Evolutionary conservation across 1,284 basidiomycete genomes (phyloP).

Genomic region (Malassezia globosa): DNA sequence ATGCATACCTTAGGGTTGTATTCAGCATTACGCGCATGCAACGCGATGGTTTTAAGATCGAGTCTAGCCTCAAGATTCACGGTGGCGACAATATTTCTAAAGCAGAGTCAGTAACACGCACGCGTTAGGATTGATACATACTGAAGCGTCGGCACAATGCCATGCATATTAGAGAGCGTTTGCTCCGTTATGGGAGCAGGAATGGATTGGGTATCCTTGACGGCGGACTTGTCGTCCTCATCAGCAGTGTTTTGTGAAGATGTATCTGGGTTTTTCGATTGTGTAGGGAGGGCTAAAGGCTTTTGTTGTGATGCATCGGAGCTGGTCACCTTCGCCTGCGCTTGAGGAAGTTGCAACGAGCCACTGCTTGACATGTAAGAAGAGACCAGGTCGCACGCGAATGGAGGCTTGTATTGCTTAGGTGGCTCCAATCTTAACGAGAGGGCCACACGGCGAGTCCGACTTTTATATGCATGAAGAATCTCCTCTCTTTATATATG

Average conservation of each 20-base stretch:
- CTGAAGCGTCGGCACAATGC: constrained; percentile 48
- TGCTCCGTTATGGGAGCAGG: constrained; percentile 24
- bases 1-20: constrained; percentile 85
- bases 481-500: constrained; percentile 16
- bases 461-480: too few relatives aligned
- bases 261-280: background rate
- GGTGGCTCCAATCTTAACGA: too few relatives aligned
- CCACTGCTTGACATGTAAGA: constrained; percentile 12
- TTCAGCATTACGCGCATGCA: constrained; percentile 96
- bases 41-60: constrained; percentile 94
- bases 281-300: constrained; percentile 7
- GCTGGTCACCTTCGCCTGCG: constrained; percentile 6
- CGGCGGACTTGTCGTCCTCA: constrained; percentile 8
- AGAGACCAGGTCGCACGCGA: background rate
- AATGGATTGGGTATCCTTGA: constrained; percentile 10
- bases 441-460: too few relatives aligned
- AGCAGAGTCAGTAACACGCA: background rate
- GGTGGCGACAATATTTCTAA: constrained; percentile 90
- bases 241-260: background rate
- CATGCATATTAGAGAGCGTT: constrained; percentile 42
- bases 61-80: constrained; percentile 95
- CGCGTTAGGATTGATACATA: constrained; percentile 28
- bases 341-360: constrained; percentile 15
- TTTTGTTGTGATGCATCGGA: constrained; percentile 7
- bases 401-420: background rate